Evolutionary conservation across 1,284 basidiomycete species (phyloP).

Genomic region (Malassezia nana): DNA sequence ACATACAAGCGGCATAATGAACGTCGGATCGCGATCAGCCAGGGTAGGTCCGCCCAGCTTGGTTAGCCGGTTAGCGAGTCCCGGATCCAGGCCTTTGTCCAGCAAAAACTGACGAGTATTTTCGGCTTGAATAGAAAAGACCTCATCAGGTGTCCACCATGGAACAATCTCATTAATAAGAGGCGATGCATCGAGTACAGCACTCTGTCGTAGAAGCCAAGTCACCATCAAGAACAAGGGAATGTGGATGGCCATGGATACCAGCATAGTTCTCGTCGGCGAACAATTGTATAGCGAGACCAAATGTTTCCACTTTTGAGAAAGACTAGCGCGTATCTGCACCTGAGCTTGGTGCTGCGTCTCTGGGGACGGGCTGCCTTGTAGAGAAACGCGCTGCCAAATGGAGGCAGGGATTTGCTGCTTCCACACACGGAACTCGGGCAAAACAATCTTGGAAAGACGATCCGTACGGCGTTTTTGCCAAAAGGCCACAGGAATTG

Average conservation of each 20-base stretch:
- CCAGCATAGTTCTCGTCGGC: constrained; percentile 29
- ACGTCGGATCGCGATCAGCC: constrained; percentile 32
- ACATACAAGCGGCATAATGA: constrained; percentile 34
- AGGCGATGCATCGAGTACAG: constrained; percentile 23
- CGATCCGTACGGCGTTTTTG: constrained; percentile 60
- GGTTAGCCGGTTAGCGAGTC: constrained; percentile 23
- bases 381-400: constrained; percentile 5
- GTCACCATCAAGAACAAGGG: constrained; percentile 39
- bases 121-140: constrained; percentile 29
- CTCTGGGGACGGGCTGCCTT: constrained; percentile 49
- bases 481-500: constrained; percentile 71
- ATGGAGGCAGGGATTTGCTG: constrained; percentile 49
- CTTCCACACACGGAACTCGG: constrained; percentile 57
- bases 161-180: constrained; percentile 31
- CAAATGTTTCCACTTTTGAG: constrained; percentile 26
- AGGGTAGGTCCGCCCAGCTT: constrained; percentile 38
- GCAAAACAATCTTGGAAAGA: constrained; percentile 61
- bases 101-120: constrained; percentile 27
- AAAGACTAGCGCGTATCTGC: constrained; percentile 31
- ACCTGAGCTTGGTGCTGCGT: constrained; percentile 52
- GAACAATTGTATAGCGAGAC: constrained; percentile 29
- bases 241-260: constrained; percentile 31
- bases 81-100: constrained; percentile 35
- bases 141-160: constrained; percentile 39
- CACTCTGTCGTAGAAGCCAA: constrained; percentile 28